Percentiles rank a stretch among this genome's conserved stretches.
Evolutionary conservation across 2,329 filamentous ascomycete genomes (phyloP).

Genomic region (Byssothecium circinans): DNA sequence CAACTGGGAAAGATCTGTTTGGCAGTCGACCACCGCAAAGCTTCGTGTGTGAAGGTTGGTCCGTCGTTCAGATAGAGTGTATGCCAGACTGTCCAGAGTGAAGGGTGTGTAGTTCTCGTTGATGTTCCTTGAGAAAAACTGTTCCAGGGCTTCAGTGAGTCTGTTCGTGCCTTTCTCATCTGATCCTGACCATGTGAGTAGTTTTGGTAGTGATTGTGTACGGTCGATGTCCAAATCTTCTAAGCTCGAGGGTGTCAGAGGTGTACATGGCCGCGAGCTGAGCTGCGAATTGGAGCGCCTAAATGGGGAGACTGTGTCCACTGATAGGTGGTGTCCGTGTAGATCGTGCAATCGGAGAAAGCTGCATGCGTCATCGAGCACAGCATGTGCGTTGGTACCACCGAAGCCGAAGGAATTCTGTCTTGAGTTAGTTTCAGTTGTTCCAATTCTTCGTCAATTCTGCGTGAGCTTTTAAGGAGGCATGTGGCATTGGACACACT

Average conservation of each 20-base stretch:
- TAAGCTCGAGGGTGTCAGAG: background rate
- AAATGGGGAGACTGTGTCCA: background rate
- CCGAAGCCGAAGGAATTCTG: constrained; percentile 26
- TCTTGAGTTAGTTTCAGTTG: no score
- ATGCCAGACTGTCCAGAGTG: constrained; percentile 1
- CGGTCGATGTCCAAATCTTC: background rate
- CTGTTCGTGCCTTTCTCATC: background rate
- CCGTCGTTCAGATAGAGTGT: constrained; percentile 1
- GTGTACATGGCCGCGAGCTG: background rate
- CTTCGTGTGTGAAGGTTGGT: background rate
- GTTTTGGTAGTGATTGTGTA: constrained; percentile 3
- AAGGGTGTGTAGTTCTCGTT: background rate
- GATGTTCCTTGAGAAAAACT: background rate
- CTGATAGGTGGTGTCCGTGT: constrained; percentile 1
- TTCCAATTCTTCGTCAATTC: no score
- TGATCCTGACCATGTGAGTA: constrained; percentile 4
- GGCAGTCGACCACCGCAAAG: background rate
- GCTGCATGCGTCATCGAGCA: constrained; percentile 18
- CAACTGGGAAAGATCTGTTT: background rate
- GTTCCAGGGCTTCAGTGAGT: background rate
- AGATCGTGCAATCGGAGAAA: constrained; percentile 2
- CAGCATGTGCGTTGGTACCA: constrained; percentile 23
- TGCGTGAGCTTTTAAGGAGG: no score
- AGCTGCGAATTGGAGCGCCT: background rate
- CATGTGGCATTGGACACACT: no score